Base-by-base conservation (phyloP, 2,329 filamentous ascomycete species). In the Rutstroemia sp. region DNA sequence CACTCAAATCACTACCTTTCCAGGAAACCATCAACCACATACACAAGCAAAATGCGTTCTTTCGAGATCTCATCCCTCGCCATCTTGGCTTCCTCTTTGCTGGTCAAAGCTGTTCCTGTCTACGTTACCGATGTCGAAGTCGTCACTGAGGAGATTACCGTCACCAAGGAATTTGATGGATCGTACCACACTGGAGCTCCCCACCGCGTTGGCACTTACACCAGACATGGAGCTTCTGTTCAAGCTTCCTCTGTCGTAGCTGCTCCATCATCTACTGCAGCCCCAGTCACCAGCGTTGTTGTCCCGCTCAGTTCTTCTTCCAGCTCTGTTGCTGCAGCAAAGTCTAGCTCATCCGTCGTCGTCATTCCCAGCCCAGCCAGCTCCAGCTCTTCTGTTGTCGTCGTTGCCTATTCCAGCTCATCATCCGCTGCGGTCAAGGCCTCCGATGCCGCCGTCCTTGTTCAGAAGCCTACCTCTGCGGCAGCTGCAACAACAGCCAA, bases 71-170 rank as follows among this genome's bases (percentile, higher is more conserved):
- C 61, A 27, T 65, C 44, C 49, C 47, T 65, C 39, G 65, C 63
- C 61, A 48, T 66, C 51, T 59, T 67, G 58, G 64, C 65, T 34
- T 54, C 64, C 16, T 65, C 65, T 63, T 64, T 69, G 62, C 66
- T 68, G 64, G 61, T 64, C 61, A 65, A 63, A 57, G 63, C 64
- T 48, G 60, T 59, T 21, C 61, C 58, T 19, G 60, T 61, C 19
- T 27, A 60, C 9, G 58, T 63, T 19, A 60, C 56, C 41, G 63
- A 67, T 10, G 38, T 57, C 14, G 61, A 65, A 2, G 38, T 64
- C 17, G 58, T 67, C 17, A 65, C 60, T 5, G 61, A 63, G 46
- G 59, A 61, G 27, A 52, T 67, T 23, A 54, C 50, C n/a, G 63
- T 69, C 8, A 64, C 60, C 27, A 58, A 57, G 6, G 34, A 58